These are phyloP conservation scores for Xylaria digitata DNA, from an alignment of 2,329 filamentous ascomycete genomes.

Conservation along the genomic window DNA sequence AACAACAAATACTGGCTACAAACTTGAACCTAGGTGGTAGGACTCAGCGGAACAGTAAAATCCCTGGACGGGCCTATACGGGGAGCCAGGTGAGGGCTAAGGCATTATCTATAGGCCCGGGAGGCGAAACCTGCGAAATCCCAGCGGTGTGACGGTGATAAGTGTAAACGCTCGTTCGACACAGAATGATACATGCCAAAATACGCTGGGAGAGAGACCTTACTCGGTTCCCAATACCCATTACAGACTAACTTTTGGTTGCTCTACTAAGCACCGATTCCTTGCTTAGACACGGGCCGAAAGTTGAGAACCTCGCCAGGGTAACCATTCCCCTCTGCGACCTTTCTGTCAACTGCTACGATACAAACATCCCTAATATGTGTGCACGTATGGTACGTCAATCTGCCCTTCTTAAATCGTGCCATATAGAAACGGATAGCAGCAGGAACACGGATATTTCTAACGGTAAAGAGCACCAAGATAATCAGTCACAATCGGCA, in stretches of 20 bases:
- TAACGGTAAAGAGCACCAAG: no score
- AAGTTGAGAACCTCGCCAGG: neutral
- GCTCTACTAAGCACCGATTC: neutral
- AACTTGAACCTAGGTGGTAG: no score
- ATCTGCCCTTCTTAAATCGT: no score
- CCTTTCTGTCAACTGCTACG: neutral
- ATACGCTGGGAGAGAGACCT: neutral
- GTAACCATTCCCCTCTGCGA: neutral
- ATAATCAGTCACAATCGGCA: no score
- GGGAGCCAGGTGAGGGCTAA: neutral
- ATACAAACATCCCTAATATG: no score
- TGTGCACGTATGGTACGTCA: no score
- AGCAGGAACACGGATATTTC: no score
- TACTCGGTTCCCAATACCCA: neutral
- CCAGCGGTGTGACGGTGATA: neutral
- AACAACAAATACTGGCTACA: neutral
- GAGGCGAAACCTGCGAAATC: neutral
- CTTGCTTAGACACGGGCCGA: neutral
- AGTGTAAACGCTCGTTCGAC: neutral
- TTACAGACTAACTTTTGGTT: neutral
- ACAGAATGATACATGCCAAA: neutral
- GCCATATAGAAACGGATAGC: no score
- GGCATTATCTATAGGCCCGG: neutral
- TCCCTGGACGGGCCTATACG: neutral
- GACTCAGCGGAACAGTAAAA: neutral